Evolutionary conservation across 768 basidiomycete species (phyloP), one percentile per base, ranked within the genome.

Genomic region (Megacollybia marginata): DNA sequence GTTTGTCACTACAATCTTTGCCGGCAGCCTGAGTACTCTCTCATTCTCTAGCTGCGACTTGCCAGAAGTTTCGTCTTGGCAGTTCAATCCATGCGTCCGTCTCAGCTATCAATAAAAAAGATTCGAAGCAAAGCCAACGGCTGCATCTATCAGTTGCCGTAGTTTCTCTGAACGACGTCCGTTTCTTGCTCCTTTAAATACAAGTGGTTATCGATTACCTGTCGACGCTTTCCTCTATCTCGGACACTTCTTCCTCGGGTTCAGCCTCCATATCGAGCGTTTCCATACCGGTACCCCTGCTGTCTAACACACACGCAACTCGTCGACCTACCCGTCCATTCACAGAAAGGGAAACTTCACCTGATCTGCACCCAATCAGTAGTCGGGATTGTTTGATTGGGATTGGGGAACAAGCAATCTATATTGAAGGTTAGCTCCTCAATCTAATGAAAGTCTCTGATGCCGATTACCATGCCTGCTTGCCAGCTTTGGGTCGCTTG

Each of bases 261-360:
- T 82, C 81, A 49, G 75, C 83, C 70, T 88, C 88, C 68, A 91
- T 71, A 72, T 91, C 88, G 58, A 89, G 69, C 42, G 83, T 73
- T 68, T 91, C 85, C 74, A 91, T 61, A 51, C 66, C 69, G 54
- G 69, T 73, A 55, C 86, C 88, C 48, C 71, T 70, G 51, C 65
- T 67, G 62, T 86, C 86, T 61, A 90, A 63, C 49, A 89, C 76
- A 63, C 88, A 88, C 6, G 80, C 86, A 47, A 90, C 82, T 58
- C 85, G 71, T 59, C 88, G 81, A 49, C 86, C 85, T 9, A 65
- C 69, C 62, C 83, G 72, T 54, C 89, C 88, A 62, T 92, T 92
- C 62, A 88, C 72, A 47, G 85, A 80, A 57, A 90, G 65, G 47
- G 72, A 75, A 50, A 81, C 76, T 23, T 65, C 65, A 52, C 80